Evolutionary conservation across 768 basidiomycete genomes (phyloP), one percentile per base, ranked within the genome.

Genomic region (Tephrocybe sp.): DNA sequence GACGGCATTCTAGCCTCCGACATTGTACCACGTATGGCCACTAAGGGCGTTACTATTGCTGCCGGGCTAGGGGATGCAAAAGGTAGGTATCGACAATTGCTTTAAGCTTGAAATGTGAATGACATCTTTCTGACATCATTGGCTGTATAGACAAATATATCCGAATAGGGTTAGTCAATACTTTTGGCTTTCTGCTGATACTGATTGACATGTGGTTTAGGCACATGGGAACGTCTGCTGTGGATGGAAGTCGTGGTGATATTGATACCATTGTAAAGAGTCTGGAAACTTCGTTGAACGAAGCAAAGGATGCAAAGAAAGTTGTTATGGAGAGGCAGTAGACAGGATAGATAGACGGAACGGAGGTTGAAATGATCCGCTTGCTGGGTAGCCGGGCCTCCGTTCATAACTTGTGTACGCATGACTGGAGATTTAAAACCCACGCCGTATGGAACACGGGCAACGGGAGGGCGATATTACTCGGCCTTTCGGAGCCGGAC

Each of bases 211-310:
- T 39, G 30, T 49, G 26, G 26, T 41, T 9, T 61, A 87, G 88
- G 13, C 93, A 95, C 66, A 94, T 96, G 92, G 93, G 93, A 44
- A 68, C 82, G 51, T 84, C 84, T 23, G 90, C 79, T 32, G 80
- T 85, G 17, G 79, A 91, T 52, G 56, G 72, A 31, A 53, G 72
- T 48, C 76, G 91, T 33, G 85, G 81, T 1, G 90, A 94, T 63
- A 71, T 92, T 19, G 82, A 85, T 61, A 80, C 70, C 64, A 69
- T 94, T 50, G 72, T 84, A 36, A 65, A 70, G 9, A 79, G 76
- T 11, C 60, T 91, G 65, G 75, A 72, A 58, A 74, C 76, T 42
- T 68, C 72, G n/a, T 64, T 87, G 49, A 61, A 62, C 40, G 66
- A 65, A 46, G 63, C 64, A 3, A 57, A 60, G 44, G 52, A 45